Percentiles rank a stretch among this genome's conserved stretches.
Conservation (phyloP, 345 rosid species). For the Arabidopsis arenosa region DNA sequence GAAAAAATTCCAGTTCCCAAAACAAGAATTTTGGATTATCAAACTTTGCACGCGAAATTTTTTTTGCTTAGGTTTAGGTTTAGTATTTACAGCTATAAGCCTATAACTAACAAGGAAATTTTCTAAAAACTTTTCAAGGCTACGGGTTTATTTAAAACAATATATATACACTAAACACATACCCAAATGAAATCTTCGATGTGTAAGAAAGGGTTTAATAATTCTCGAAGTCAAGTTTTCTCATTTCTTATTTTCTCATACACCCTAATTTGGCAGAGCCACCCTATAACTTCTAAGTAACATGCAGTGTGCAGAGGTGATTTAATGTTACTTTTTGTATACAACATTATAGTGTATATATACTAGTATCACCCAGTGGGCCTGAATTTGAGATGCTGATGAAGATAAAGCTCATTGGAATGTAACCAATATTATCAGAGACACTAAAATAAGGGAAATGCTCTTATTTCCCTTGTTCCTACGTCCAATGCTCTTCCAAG, state of each 20-base stretch:
- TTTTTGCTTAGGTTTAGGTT: too few relatives aligned
- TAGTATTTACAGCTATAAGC: too few relatives aligned
- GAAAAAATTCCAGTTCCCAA: too few relatives aligned
- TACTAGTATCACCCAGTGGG: background rate
- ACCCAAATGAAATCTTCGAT: background rate
- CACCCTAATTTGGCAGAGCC: background rate
- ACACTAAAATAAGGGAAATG: background rate
- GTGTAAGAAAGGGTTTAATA: background rate
- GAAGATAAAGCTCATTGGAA: background rate
- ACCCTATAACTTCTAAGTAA: background rate
- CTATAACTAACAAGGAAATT: too few relatives aligned
- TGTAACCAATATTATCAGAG: background rate
- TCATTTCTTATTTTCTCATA: background rate
- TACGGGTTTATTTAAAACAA: background rate
- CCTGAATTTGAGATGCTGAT: slow-evolving; percentile 6
- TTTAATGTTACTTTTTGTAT: background rate
- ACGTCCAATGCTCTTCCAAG: background rate
- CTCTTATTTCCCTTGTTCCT: background rate
- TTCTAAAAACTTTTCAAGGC: too few relatives aligned
- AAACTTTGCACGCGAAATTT: too few relatives aligned
- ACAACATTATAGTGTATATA: background rate
- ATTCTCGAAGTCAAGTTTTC: background rate
- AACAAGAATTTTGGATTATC: background rate
- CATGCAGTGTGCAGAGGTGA: background rate
- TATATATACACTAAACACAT: background rate